Evolutionary conservation across 2,329 filamentous ascomycete species (phyloP).

Genomic region (Apiospora marii): DNA sequence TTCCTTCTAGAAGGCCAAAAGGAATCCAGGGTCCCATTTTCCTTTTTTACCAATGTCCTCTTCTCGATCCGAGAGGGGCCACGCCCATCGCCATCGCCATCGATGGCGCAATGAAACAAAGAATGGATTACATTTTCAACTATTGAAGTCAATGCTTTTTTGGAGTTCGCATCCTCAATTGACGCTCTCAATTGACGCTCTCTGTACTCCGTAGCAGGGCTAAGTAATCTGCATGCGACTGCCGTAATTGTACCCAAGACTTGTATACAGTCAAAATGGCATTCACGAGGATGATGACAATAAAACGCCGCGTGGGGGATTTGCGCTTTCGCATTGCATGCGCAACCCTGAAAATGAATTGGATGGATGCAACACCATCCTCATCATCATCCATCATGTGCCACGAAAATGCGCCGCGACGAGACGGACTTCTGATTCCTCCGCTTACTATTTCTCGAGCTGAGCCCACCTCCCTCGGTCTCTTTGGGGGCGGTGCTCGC

Average conservation of each 20-base stretch:
- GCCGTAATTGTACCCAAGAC: background rate
- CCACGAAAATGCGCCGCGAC: constrained; percentile 23
- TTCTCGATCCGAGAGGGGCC: background rate
- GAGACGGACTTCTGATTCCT: constrained; percentile 20
- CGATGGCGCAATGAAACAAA: background rate
- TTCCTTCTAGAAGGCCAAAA: constrained; percentile 3
- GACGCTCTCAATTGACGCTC: too few relatives aligned
- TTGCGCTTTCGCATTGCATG: constrained; percentile 31
- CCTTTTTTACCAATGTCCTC: background rate
- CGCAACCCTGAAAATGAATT: background rate
- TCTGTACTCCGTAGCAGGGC: too few relatives aligned
- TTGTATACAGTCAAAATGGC: background rate
- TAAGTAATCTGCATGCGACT: background rate
- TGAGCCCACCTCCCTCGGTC: background rate
- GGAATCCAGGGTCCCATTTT: background rate
- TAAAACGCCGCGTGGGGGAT: background rate
- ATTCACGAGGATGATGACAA: background rate
- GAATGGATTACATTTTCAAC: background rate
- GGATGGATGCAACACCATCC: background rate
- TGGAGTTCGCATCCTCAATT: too few relatives aligned
- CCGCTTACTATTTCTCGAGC: constrained; percentile 11
- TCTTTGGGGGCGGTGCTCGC: background rate
- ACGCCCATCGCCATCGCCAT: background rate
- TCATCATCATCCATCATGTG: constrained; percentile 7
- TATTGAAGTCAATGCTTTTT: background rate